These are phyloP conservation scores for Takakia lepidozioides DNA, from an alignment of 225 moss, liverwort and hornwort species.

Conservation along the genomic window DNA sequence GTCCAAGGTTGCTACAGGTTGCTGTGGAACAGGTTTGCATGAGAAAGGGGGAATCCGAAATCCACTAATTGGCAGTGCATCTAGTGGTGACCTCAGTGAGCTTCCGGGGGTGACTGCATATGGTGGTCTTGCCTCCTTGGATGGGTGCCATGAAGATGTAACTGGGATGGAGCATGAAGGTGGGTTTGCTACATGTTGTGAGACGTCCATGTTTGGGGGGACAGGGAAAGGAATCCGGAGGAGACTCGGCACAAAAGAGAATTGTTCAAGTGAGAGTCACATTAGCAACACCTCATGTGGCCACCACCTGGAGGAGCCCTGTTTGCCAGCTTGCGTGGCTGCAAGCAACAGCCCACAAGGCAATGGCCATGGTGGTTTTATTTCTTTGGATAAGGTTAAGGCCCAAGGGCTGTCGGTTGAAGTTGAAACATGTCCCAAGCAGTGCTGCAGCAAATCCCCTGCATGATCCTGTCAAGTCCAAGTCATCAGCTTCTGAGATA, in stretches of 20 bases:
- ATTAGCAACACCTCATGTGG: background rate
- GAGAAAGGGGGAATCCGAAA: background rate
- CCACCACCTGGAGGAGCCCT: too few species aligned
- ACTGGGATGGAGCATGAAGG: background rate
- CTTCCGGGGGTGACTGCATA: too few species aligned
- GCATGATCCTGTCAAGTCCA: background rate
- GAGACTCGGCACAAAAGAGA: conserved; percentile 1
- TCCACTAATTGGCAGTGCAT: background rate
- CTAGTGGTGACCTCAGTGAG: background rate
- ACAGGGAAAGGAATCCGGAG: conserved; percentile 1
- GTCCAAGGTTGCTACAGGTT: too few species aligned
- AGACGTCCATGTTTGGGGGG: background rate
- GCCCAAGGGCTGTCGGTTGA: background rate
- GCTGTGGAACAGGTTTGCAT: background rate
- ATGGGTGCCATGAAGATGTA: conserved; percentile 2
- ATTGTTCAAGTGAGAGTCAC: background rate
- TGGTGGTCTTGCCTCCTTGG: too few species aligned
- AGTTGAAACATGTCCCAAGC: background rate
- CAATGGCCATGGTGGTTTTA: background rate
- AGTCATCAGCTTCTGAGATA: too few species aligned
- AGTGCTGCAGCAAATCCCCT: background rate
- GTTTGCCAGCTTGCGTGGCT: background rate
- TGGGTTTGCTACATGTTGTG: conserved; percentile 1
- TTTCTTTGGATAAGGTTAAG: background rate
- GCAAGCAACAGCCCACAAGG: background rate